Evolutionary conservation across 495 filamentous ascomycete species (phyloP).

Genomic region (Astrothelium macrocarpum): DNA sequence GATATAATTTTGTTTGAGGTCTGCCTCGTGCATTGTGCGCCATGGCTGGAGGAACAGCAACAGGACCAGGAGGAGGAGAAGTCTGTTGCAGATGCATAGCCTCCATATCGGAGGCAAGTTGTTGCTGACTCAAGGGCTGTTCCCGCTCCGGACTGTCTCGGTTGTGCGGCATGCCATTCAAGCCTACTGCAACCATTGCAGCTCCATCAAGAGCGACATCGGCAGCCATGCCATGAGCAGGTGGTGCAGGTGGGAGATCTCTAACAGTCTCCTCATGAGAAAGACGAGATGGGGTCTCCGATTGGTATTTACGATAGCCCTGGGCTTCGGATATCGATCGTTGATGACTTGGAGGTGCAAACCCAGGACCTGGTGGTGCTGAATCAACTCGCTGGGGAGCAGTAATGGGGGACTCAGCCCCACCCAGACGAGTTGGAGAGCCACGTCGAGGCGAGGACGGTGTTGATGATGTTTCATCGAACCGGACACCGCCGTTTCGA

Average conservation of each 20-base stretch:
- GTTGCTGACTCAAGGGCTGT: background rate
- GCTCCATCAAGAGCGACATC: conserved; percentile 8
- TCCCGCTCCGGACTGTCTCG: conserved; percentile 2
- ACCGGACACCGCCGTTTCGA: conserved; percentile 40
- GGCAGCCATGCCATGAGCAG: conserved; percentile 30
- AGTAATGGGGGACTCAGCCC: conserved; percentile 27
- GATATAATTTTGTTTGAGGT: conserved; percentile 57
- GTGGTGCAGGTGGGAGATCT: conserved; percentile 38
- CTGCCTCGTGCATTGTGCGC: conserved; percentile 56
- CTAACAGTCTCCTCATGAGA: conserved; percentile 31
- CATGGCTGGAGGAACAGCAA: conserved; percentile 67
- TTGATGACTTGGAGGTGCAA: conserved; percentile 33
- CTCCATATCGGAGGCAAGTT: conserved; percentile 1
- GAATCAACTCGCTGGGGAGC: conserved; percentile 31
- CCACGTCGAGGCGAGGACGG: conserved; percentile 40
- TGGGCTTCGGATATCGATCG: conserved; percentile 49
- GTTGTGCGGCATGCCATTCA: conserved; percentile 1
- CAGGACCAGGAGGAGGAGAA: conserved; percentile 56
- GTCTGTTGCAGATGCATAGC: conserved; percentile 9
- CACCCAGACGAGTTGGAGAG: conserved; percentile 29
- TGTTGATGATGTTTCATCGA: conserved; percentile 54
- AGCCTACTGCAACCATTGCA: conserved; percentile 13
- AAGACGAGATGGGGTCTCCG: conserved; percentile 36
- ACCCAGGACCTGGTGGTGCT: conserved; percentile 29
- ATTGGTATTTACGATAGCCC: conserved; percentile 37